phyloP scores from a whole-genome alignment of 495 filamentous ascomycete species.

The Xylaria grammica region DNA sequence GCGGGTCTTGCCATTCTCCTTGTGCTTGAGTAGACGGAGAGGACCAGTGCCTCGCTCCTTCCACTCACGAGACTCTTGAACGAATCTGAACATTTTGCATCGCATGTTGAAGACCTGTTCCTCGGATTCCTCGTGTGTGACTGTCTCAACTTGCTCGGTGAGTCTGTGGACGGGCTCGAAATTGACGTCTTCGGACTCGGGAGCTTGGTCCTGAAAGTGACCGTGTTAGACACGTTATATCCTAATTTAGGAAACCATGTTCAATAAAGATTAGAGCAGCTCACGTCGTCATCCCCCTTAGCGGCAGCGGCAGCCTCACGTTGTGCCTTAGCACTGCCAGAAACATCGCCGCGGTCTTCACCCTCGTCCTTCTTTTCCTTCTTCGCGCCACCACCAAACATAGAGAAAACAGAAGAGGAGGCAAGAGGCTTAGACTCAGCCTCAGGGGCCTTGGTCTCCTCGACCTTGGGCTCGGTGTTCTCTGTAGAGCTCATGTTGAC shows the following conservation, averaged over 20 bases:
- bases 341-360: slow-evolving; percentile 75
- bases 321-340: slow-evolving; percentile 83
- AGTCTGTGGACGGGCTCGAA: slow-evolving; percentile 96
- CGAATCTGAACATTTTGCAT: slow-evolving; percentile 99
- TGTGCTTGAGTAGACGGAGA: slow-evolving; percentile 94
- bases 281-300: slow-evolving; percentile 50
- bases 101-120: slow-evolving; percentile 99
- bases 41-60: slow-evolving; percentile 99
- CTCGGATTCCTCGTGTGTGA: slow-evolving; percentile 98
- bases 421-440: slow-evolving; percentile 46
- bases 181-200: slow-evolving; percentile 88
- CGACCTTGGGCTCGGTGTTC: slow-evolving; percentile 47
- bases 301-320: slow-evolving; percentile 69
- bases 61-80: slow-evolving; percentile 88
- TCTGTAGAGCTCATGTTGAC: slow-evolving; percentile 50
- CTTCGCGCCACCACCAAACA: slow-evolving; percentile 97
- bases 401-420: slow-evolving; percentile 76
- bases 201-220: slow-evolving; percentile 65
- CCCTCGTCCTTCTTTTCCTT: slow-evolving; percentile 77
- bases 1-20: slow-evolving; percentile 96
- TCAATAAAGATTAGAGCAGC: slow-evolving; percentile 11
- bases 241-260: background rate
- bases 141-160: slow-evolving; percentile 93
- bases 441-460: slow-evolving; percentile 42
- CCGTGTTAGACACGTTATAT: slow-evolving; percentile 8